These are phyloP conservation scores for Leucogyrophana mollusca DNA, from an alignment of 768 basidiomycete species.

Conservation along the genomic window DNA sequence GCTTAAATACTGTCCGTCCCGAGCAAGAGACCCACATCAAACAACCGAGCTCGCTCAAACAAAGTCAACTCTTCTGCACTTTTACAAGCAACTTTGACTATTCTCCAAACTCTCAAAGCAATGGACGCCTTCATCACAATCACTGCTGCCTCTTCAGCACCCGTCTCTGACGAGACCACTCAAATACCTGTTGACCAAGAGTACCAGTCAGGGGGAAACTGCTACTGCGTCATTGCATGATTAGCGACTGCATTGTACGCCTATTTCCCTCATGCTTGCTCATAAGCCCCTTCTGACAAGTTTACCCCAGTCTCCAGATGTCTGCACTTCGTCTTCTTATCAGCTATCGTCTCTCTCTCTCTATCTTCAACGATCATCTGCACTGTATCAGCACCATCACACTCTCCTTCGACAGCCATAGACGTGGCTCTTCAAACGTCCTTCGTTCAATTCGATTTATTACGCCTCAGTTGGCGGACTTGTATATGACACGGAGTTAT, in stretches of 20 bases:
- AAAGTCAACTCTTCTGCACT: constrained; percentile 7
- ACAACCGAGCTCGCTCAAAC: constrained; percentile 1
- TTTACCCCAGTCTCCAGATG: background rate
- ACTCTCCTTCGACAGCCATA: constrained; percentile 8
- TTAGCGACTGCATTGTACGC: constrained; percentile 12
- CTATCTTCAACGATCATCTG: constrained; percentile 2
- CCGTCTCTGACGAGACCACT: constrained; percentile 1
- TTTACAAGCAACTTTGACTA: constrained; percentile 1
- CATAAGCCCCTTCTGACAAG: background rate
- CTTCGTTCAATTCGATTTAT: constrained; percentile 18
- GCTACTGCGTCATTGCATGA: constrained; percentile 18
- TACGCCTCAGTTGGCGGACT: background rate
- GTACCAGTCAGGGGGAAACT: background rate
- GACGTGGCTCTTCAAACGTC: constrained; percentile 3
- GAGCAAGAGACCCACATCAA: background rate
- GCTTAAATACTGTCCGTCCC: constrained; percentile 13
- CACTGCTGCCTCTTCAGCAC: background rate
- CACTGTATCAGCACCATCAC: constrained; percentile 4
- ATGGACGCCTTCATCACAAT: constrained; percentile 19
- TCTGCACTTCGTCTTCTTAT: background rate
- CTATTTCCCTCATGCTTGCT: background rate
- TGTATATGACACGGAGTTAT: background rate
- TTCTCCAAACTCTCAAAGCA: background rate
- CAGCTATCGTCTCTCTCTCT: background rate
- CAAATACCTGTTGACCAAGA: constrained; percentile 14